Evolutionary conservation across 2,329 filamentous ascomycete species (phyloP), one percentile per base, ranked within the genome.

Genomic region (Trichoderma guizhouense): DNA sequence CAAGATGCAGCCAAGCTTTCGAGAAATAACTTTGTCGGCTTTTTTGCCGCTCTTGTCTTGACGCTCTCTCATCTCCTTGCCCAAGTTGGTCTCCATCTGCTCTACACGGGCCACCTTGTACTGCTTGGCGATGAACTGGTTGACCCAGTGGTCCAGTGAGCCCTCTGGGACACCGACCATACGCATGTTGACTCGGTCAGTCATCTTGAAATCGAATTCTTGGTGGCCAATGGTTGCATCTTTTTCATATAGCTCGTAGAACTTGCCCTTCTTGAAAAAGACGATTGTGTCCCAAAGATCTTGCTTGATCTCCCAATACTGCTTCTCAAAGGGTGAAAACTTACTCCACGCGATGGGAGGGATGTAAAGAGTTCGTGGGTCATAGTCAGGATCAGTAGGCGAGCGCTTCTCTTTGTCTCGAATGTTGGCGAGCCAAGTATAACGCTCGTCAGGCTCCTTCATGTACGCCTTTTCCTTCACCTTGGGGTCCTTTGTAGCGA

Each of bases 251-350:
- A 99, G 87, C 80, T 99, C 96, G 79, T 98, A 99, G 82, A 99
- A 99, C 78, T 99, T 99, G 78, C 96, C 96, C 85, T 99, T 99
- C 83, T 98, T 99, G 90, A 99, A 99, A 83, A 99, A 99, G 18
- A 99, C 95, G 60, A 99, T 92, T 0, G 95, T 98, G 75, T 98
- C 94, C 93, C 93, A 98, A 75, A 97, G 93, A 77, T 98, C 98
- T 81, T 95, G 93, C 84, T 99, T 99, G 81, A 99, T 98, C 78
- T 97, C 94, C 96, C 96, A 99, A 81, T 99, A 99, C 79, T 99
- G 96, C 81, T 94, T 97, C 82, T 99, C 96, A 75, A 99, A 99
- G 0, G 95, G 89, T 0, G 95, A 97, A 79, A 99, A 98, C 30
- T 92, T 91, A 34, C 84, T 83, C 90, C 91, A 97, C 0, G 94